phyloP scores from a whole-genome alignment of 2,329 filamentous ascomycete species.

The Moelleriella libera region DNA sequence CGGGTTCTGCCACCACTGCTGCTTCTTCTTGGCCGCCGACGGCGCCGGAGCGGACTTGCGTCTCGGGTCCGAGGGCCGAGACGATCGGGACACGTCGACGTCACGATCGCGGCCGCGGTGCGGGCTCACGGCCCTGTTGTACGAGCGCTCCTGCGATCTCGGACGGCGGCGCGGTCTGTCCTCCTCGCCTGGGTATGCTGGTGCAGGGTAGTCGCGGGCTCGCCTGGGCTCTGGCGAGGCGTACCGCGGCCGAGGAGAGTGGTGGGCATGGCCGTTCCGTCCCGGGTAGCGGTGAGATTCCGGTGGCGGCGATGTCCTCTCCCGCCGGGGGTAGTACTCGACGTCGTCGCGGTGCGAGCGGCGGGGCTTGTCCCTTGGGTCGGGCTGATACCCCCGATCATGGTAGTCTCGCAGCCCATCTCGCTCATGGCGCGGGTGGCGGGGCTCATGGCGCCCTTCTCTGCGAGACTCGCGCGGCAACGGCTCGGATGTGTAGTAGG shows the following conservation, averaged over 20 bases:
- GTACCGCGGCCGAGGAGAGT: background rate
- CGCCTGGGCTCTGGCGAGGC: constrained; percentile 3
- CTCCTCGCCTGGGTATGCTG: constrained; percentile 8
- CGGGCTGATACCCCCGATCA: background rate
- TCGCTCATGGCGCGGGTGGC: background rate
- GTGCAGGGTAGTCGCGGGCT: constrained; percentile 1
- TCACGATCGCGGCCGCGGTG: constrained; percentile 9
- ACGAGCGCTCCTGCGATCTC: constrained; percentile 11
- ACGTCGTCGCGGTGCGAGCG: constrained; percentile 5
- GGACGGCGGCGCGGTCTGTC: constrained; percentile 8
- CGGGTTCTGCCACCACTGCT: constrained; percentile 22
- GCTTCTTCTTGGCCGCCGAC: constrained; percentile 8
- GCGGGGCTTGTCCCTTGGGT: constrained; percentile 1
- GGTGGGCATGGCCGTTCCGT: constrained; percentile 2
- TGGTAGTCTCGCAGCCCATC: background rate
- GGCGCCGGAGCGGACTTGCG: constrained; percentile 7
- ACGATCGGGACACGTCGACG: constrained; percentile 4
- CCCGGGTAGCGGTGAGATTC: constrained; percentile 6
- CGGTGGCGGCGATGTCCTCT: constrained; percentile 7
- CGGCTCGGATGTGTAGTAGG: constrained; percentile 4
- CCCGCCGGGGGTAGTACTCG: constrained; percentile 7
- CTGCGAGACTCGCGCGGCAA: constrained; percentile 1
- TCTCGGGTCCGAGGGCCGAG: constrained; percentile 4
- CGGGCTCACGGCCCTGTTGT: constrained; percentile 7
- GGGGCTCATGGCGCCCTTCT: background rate